Evolutionary conservation across 306 rosid species (phyloP).

Genomic region (Luffa acutangula): DNA sequence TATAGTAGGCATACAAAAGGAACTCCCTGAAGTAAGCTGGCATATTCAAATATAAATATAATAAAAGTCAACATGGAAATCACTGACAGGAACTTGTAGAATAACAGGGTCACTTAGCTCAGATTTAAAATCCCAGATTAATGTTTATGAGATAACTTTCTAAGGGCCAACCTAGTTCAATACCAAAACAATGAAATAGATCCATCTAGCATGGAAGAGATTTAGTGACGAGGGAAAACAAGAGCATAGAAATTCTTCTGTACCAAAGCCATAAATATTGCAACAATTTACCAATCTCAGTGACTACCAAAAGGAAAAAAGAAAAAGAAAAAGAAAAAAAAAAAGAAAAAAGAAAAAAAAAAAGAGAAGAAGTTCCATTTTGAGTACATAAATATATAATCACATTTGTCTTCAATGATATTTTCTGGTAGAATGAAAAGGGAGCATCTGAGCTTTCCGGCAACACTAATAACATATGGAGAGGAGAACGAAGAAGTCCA

Average conservation of each 20-base stretch:
- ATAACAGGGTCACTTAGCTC: neutral
- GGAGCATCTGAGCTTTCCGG: too few species aligned
- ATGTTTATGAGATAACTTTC: neutral
- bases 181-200: neutral
- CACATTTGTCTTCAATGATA: neutral
- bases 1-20: neutral
- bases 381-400: neutral
- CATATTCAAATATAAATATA: neutral
- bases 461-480: too few species aligned
- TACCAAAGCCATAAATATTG: neutral
- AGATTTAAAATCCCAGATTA: neutral
- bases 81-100: neutral
- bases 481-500: too few species aligned
- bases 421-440: too few species aligned
- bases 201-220: neutral
- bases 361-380: neutral
- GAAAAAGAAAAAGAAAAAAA: neutral
- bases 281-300: neutral
- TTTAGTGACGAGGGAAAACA: neutral
- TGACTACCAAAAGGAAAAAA: neutral
- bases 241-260: neutral
- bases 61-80: neutral
- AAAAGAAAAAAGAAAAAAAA: neutral
- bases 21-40: neutral
- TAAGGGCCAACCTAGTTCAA: neutral